Evolutionary conservation across 2,329 filamentous ascomycete genomes (phyloP).

Genomic region (Beauveria scarabaeidicola): DNA sequence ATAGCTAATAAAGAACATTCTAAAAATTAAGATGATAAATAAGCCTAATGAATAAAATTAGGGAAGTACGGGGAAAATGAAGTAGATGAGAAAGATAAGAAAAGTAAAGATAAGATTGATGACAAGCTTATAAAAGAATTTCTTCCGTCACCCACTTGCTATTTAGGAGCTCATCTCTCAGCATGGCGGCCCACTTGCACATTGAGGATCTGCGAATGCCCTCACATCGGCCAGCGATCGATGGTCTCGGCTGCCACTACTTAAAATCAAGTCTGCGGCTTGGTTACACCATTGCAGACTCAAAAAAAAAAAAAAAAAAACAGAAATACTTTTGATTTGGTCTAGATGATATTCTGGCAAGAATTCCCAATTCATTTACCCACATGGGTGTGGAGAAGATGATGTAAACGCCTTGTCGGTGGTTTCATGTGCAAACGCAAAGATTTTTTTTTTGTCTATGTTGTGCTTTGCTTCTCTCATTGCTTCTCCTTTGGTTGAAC

Average conservation of each 20-base stretch:
- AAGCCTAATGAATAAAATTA: no score
- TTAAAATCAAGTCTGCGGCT: not conserved
- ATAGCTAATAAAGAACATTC: no score
- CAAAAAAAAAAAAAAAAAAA: no score
- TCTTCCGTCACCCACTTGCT: no score
- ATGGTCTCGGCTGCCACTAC: not conserved
- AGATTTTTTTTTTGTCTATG: not conserved
- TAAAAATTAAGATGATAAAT: no score
- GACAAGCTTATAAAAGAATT: no score
- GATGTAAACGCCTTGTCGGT: not conserved
- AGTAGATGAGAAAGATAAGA: no score
- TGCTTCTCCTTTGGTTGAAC: not conserved
- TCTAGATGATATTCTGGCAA: not conserved
- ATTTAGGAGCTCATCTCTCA: no score
- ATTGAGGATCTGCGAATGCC: not conserved
- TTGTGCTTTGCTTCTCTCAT: not conserved
- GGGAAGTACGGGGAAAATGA: no score
- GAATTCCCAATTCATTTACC: not conserved
- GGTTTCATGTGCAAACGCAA: not conserved
- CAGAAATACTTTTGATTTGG: conserved; percentile 13
- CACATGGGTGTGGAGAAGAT: conserved; percentile 6
- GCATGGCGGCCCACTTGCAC: no score
- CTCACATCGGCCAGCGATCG: not conserved
- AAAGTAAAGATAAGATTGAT: no score
- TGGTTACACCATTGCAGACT: not conserved